A percentile compares a stretch with the other conserved stretches of the same genome.
phyloP scores from a whole-genome alignment of 306 rosid species.

The Elaeagnus macrophylla region DNA sequence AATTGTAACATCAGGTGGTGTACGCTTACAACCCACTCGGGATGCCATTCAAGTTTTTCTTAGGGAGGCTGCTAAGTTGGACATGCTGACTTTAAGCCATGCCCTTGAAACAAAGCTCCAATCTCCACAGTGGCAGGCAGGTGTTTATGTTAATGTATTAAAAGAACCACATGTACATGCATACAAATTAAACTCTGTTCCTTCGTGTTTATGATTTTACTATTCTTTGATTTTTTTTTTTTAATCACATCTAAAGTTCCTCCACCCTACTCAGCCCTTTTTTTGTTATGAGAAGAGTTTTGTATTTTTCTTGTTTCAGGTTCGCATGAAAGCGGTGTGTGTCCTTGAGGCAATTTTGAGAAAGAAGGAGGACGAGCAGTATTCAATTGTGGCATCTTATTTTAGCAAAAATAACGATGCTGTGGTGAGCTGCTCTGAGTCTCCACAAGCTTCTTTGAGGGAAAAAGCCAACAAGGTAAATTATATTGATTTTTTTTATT shows the following conservation, averaged over 20 bases:
- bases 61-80: slow-evolving; percentile 75
- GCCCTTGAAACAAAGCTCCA: slow-evolving; percentile 81
- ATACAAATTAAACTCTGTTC: not conserved
- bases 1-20: slow-evolving; percentile 89
- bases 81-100: slow-evolving; percentile 56
- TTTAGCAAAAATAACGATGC: slow-evolving; percentile 62
- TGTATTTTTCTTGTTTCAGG: slow-evolving; percentile 40
- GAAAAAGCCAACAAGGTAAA: slow-evolving; percentile 88
- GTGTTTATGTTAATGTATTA: slow-evolving; percentile 19
- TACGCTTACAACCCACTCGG: slow-evolving; percentile 93
- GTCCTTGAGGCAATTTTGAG: slow-evolving; percentile 84
- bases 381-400: slow-evolving; percentile 55
- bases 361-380: slow-evolving; percentile 61
- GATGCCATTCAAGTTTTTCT: slow-evolving; percentile 87
- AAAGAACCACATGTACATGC: not conserved
- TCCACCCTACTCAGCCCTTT: not conserved
- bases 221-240: not conserved
- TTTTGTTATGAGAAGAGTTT: not conserved
- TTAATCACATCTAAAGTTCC: not conserved
- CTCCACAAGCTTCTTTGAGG: slow-evolving; percentile 90
- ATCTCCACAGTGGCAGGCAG: slow-evolving; percentile 96
- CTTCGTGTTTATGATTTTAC: not conserved
- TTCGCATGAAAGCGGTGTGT: slow-evolving; percentile 96
- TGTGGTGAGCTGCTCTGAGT: slow-evolving; percentile 74
- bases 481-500: not conserved